These are phyloP conservation scores for Boletus vermiculosoides DNA, from an alignment of 768 basidiomycete species.

Conservation along the genomic window DNA sequence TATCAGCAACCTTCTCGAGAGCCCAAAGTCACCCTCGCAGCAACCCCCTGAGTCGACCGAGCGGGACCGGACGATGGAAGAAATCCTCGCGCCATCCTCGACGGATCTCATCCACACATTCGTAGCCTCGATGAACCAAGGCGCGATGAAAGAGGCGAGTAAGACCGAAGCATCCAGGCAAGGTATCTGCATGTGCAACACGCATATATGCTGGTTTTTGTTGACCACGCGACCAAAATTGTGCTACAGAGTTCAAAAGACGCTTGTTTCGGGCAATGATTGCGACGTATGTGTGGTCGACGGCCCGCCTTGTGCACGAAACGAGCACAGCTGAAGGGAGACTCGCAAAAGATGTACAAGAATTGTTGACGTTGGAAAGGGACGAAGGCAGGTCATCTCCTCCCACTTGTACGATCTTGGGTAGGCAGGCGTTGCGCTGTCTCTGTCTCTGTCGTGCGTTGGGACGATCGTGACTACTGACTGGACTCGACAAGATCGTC, in stretches of 20 bases:
- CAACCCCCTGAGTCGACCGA: not conserved
- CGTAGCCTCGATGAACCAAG: conserved; percentile 18
- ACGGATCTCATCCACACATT: conserved; percentile 19
- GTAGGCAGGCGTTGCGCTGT: conserved; percentile 21
- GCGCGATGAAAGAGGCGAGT: conserved; percentile 15
- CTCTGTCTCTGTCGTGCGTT: conserved; percentile 1
- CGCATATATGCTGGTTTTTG: conserved; percentile 27
- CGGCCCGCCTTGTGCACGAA: conserved; percentile 24
- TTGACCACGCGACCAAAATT: conserved; percentile 1
- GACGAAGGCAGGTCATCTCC: conserved; percentile 38
- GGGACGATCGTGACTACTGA: conserved; percentile 14
- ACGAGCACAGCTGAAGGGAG: conserved; percentile 6
- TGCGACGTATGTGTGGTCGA: conserved; percentile 27
- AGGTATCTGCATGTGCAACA: conserved; percentile 18
- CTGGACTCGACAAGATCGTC: conserved; percentile 18
- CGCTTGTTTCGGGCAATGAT: conserved; percentile 17
- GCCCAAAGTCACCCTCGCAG: not conserved
- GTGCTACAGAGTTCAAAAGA: conserved; percentile 22
- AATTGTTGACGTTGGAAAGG: conserved; percentile 17
- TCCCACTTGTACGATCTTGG: conserved; percentile 13
- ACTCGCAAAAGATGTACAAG: conserved; percentile 19
- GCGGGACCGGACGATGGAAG: conserved; percentile 18
- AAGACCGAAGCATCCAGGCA: conserved; percentile 19
- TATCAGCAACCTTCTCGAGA: not conserved
- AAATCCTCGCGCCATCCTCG: conserved; percentile 20